phyloP scores from a whole-genome alignment of 2,329 filamentous ascomycete genomes.

The Fusarium incarnatum region DNA sequence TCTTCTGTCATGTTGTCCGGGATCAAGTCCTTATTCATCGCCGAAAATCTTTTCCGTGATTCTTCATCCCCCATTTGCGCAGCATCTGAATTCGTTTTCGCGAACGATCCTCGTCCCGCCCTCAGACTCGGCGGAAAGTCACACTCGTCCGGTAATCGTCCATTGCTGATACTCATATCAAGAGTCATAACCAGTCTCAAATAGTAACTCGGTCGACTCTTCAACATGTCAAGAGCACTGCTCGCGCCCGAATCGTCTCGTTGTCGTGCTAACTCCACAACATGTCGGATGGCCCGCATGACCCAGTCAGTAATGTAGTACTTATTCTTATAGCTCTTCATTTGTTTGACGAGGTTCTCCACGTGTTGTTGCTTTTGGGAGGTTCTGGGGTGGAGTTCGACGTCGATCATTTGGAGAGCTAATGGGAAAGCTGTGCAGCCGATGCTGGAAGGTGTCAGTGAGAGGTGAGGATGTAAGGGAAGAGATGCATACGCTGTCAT shows the following conservation, averaged over 20 bases:
- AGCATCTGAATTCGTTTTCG: neutral
- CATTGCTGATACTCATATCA: conserved; percentile 44
- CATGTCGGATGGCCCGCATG: conserved; percentile 36
- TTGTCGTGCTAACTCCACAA: conserved; percentile 35
- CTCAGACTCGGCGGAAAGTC: conserved; percentile 39
- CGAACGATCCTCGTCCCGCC: accelerated
- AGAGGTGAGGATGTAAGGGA: too few species aligned
- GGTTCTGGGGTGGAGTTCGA: conserved; percentile 28
- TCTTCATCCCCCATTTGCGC: neutral
- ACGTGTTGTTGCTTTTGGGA: conserved; percentile 39
- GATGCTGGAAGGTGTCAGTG: conserved; percentile 15
- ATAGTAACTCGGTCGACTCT: conserved; percentile 34
- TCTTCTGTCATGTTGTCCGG: neutral
- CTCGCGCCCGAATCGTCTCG: conserved; percentile 1
- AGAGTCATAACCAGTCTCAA: conserved; percentile 39
- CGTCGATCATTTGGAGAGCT: conserved; percentile 41
- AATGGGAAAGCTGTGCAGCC: conserved; percentile 42
- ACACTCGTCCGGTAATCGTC: conserved; percentile 39
- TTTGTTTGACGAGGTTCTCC: conserved; percentile 35
- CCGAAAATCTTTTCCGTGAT: neutral
- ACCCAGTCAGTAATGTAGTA: conserved; percentile 46
- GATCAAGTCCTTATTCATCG: conserved; percentile 10
- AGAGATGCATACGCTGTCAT: conserved; percentile 38
- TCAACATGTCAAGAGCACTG: conserved; percentile 38
- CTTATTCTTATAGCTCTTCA: conserved; percentile 38